Percentiles rank a stretch among this genome's conserved stretches.
Conservation (phyloP, 2,329 filamentous ascomycete species). For the Rugonectria rugulosa region DNA sequence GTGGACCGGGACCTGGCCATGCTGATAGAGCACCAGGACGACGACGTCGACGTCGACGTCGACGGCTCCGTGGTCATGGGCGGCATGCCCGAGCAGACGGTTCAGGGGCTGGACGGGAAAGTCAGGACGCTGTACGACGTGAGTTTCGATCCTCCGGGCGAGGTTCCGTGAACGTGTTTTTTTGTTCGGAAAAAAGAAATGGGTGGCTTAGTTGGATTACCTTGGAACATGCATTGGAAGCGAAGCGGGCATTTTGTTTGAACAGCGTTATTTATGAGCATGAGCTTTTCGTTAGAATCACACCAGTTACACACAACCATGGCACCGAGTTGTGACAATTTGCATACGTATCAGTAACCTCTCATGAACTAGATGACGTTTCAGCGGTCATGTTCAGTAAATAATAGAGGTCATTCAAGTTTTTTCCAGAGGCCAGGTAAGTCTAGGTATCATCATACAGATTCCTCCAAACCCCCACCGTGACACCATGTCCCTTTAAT, state of each 20-base stretch:
- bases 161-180: constrained; percentile 3
- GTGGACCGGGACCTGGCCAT: constrained; percentile 61
- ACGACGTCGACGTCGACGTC: constrained; percentile 43
- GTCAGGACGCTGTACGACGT: constrained; percentile 41
- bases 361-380: not conserved
- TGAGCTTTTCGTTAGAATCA: constrained; percentile 20
- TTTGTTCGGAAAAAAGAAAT: not conserved
- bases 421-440: constrained; percentile 37
- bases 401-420: constrained; percentile 37
- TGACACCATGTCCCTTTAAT: constrained; percentile 29
- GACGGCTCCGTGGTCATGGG: constrained; percentile 29
- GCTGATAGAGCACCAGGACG: constrained; percentile 57
- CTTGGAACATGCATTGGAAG: constrained; percentile 13
- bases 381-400: constrained; percentile 7
- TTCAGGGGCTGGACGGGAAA: constrained; percentile 29
- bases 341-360: not conserved
- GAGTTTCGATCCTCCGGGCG: constrained; percentile 35
- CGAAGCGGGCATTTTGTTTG: constrained; percentile 30
- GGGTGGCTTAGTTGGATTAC: not conserved
- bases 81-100: constrained; percentile 23
- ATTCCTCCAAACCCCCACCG: constrained; percentile 40
- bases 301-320: constrained; percentile 2
- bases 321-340: not conserved
- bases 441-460: constrained; percentile 49
- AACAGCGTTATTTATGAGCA: constrained; percentile 16